Evolutionary conservation across 2,329 filamentous ascomycete species (phyloP), one percentile per base, ranked within the genome.

Genomic region (Beauveria scarabaeidicola): DNA sequence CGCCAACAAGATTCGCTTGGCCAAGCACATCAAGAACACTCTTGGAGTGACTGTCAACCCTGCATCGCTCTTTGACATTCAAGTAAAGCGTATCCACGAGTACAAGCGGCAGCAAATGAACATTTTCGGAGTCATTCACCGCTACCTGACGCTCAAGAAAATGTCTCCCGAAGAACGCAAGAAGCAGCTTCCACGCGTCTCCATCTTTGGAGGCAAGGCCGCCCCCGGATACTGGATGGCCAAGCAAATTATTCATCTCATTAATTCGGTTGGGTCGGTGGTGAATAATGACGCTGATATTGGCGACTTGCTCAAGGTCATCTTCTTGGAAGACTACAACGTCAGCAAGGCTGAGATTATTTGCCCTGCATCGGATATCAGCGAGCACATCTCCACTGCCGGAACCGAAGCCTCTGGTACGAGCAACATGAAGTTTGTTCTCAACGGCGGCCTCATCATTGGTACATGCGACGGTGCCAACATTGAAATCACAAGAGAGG

Each of bases 221-320:
- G 94, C 94, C 2, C 94, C 94, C 0, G 94, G 94, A 17, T 99
- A 99, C 80, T 99, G 94, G 94, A 99, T 97, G 94, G 94, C 94
- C 41, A 99, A 99, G 83, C 95, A 94, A 44, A 91, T 97, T 66
- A 99, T 99, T 67, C 93, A 97, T 71, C 83, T 99, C 60, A 87
- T 99, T 79, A 97, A 97, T 78, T 88, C 86, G 63, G 94, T 97
- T 27, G 91, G 91, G 4, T 77, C 85, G 17, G 89, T 97, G 3
- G 88, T 99, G 66, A 99, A 99, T 78, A 89, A 90, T 44, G 94
- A 99, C 69, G 80, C 85, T 47, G 94, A 97, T 38, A 87, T 97
- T 69, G 93, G 93, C 36, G 93, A 97, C 69, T 80, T 96, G 32
- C 82, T 99, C 70, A 99, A 99, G 81, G 94, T 99, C 57, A 86